Conservation (phyloP, 345 rosid genomes). For the Salix koriyanagi region DNA sequence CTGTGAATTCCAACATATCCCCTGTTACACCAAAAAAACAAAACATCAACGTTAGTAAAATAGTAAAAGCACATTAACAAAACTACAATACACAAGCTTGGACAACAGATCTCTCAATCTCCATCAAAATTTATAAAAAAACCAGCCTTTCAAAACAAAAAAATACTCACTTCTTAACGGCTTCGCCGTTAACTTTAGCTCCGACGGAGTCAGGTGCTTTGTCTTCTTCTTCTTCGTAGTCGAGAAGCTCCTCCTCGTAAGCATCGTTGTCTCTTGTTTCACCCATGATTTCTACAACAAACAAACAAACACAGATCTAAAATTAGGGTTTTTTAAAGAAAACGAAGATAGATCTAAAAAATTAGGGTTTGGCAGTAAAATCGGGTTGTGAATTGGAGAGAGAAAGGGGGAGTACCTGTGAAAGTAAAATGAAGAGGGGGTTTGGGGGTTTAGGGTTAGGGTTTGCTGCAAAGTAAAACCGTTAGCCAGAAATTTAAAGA, state of each 20-base stretch:
- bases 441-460: constrained; percentile 33
- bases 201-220: constrained; percentile 66
- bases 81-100: neutral
- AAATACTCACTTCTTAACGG: constrained; percentile 68
- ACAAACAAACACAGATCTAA: constrained; percentile 6
- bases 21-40: constrained; percentile 29
- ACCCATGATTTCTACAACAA: constrained; percentile 51
- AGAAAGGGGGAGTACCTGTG: constrained; percentile 28
- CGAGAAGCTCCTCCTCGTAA: constrained; percentile 99
- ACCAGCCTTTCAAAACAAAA: neutral
- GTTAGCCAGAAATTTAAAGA: constrained; percentile 24
- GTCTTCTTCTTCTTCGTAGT: constrained; percentile 95
- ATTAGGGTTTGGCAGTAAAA: constrained; percentile 8
- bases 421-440: neutral
- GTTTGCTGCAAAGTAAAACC: constrained; percentile 47
- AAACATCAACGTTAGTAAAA: neutral
- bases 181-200: constrained; percentile 76
- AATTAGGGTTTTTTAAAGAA: neutral
- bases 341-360: neutral
- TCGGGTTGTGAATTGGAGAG: neutral
- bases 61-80: neutral
- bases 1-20: constrained; percentile 98
- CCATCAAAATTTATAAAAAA: neutral
- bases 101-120: neutral
- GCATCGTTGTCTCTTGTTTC: constrained; percentile 91